Evolutionary conservation across 2,329 filamentous ascomycete species (phyloP), one percentile per base, ranked within the genome.

Genomic region (Lasiodiplodia gonubiensis): DNA sequence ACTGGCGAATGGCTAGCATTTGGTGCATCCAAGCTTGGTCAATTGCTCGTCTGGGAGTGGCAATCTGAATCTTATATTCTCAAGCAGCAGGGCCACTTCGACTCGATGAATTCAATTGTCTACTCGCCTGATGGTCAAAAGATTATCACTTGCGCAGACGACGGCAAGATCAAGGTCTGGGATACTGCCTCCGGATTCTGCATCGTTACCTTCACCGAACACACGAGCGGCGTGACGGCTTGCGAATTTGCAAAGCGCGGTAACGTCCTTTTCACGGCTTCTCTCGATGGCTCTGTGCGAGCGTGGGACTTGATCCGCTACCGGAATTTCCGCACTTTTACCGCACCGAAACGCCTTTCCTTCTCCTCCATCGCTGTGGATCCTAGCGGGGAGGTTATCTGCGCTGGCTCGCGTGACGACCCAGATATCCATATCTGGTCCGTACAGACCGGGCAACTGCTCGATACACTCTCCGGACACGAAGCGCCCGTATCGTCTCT

Each of bases 341-440:
- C 95, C 14, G 94, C 95, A 1, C 94, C 95, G 0, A 94, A 92
- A 37, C 86, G 94, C 66, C 82, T 98, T 30, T 96, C 94, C 0
- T 99, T 98, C 80, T 94, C 93, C 18, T 97, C 92, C 68, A 86
- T 99, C 77, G 93, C 95, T 1, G 93, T 98, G n/a, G 96, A 99
- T 72, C 94, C 95, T 0, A 97, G 93, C 70, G 95, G 95, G 64
- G 96, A 99, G 79, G 92, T 99, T 10, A 92, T 99, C 3, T 97
- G 94, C 68, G 95, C 95, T 11, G 95, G 94, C 2, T 98, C 94
- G 1, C 85, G 97, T 18, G 95, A 99, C 78, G 97, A 94, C 4
- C 98, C 97, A 71, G 94, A 98, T 75, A 92, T 99, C 63, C 94
- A 99, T 80, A 92, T 99, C 70, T 99, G 95, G 95, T 97, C 93